phyloP scores from a whole-genome alignment of 2,329 filamentous ascomycete genomes.

The Capronia epimyces region DNA sequence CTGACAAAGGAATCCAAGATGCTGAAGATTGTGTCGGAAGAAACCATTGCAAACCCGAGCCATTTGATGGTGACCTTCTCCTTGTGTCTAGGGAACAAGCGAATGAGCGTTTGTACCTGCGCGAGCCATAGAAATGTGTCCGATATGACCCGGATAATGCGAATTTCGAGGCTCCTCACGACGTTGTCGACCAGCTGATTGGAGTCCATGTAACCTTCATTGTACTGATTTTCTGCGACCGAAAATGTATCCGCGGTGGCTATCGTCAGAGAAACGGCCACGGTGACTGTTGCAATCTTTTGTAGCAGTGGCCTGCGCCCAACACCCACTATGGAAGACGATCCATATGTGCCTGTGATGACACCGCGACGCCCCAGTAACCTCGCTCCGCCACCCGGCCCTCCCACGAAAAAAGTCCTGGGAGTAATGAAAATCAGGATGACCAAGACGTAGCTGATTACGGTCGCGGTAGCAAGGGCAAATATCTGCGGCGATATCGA shows the following conservation, averaged over 20 bases:
- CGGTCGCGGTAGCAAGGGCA: conserved; percentile 82
- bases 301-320: conserved; percentile 92
- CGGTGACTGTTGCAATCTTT: conserved; percentile 60
- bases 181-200: conserved; percentile 69
- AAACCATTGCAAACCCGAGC: conserved; percentile 90
- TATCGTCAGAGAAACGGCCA: conserved; percentile 80
- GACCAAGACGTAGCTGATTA: conserved; percentile 85
- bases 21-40: conserved; percentile 84
- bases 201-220: conserved; percentile 72
- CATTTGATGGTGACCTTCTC: conserved; percentile 99
- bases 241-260: conserved; percentile 87
- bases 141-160: conserved; percentile 85
- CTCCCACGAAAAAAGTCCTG: conserved; percentile 85
- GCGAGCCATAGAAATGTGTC: conserved; percentile 96
- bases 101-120: conserved; percentile 92
- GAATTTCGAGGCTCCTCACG: conserved; percentile 76
- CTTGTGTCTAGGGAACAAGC: conserved; percentile 89
- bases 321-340: conserved; percentile 67
- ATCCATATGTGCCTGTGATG: conserved; percentile 53
- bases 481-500: conserved; percentile 91
- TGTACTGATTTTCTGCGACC: conserved; percentile 77
- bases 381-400: conserved; percentile 59
- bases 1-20: conserved; percentile 80
- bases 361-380: conserved; percentile 74
- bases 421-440: conserved; percentile 92